A percentile compares a stretch with the other conserved stretches of the same genome.
Evolutionary conservation across 768 basidiomycete genomes (phyloP).

Genomic region (Suillus spraguei): DNA sequence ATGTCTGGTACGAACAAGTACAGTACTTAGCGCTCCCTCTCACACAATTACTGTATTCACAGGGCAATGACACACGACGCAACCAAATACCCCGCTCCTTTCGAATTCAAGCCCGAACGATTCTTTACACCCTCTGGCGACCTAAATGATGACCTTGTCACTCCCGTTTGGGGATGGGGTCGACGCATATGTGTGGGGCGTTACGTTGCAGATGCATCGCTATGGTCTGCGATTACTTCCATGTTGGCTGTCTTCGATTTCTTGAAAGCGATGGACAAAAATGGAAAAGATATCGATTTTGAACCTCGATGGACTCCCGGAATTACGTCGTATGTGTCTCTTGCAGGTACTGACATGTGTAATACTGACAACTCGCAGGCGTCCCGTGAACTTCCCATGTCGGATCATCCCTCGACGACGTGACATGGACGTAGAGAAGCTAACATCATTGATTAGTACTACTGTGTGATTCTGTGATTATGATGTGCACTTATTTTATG

Average conservation of each 20-base stretch:
- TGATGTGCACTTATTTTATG: neutral
- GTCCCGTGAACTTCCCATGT: slow-evolving; percentile 25
- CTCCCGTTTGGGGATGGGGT: slow-evolving; percentile 13
- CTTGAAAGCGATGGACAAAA: slow-evolving; percentile 33
- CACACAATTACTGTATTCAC: neutral
- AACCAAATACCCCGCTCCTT: slow-evolving; percentile 32
- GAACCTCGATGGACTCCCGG: slow-evolving; percentile 24
- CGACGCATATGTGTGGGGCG: slow-evolving; percentile 40
- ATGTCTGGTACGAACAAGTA: slow-evolving; percentile 5
- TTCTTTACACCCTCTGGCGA: slow-evolving; percentile 23
- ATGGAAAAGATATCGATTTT: slow-evolving; percentile 34
- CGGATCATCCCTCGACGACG: slow-evolving; percentile 20
- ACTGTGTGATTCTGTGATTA: neutral
- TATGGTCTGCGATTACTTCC: slow-evolving; percentile 40
- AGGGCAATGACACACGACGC: slow-evolving; percentile 45
- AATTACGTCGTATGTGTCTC: slow-evolving; percentile 21
- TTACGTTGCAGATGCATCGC: slow-evolving; percentile 35
- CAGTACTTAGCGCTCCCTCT: too few relatives aligned
- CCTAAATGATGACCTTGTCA: slow-evolving; percentile 6
- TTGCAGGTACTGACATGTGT: neutral
- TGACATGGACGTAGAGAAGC: slow-evolving; percentile 12
- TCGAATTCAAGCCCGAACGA: slow-evolving; percentile 37
- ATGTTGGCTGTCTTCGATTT: slow-evolving; percentile 43
- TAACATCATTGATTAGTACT: slow-evolving; percentile 6
- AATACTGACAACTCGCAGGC: slow-evolving; percentile 18